These are phyloP conservation scores for Aspergillus neotritici DNA, from an alignment of 2,329 filamentous ascomycete genomes.

Conservation along the genomic window DNA sequence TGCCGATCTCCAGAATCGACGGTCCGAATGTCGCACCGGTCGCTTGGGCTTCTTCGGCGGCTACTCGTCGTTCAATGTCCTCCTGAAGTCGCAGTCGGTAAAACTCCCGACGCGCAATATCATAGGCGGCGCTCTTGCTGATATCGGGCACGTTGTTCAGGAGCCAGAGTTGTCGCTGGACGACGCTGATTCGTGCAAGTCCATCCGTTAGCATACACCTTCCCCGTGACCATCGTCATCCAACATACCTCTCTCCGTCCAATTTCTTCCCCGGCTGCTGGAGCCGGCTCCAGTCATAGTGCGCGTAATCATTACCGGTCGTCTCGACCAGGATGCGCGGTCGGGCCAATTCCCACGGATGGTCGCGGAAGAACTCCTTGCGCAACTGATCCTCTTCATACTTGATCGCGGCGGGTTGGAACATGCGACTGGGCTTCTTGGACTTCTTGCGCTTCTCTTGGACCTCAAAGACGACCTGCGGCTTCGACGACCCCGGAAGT, in stretches of 20 bases:
- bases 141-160: constrained; percentile 60
- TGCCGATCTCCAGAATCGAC: constrained; percentile 66
- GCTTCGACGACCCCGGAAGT: constrained; percentile 22
- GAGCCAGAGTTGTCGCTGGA: constrained; percentile 85
- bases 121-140: constrained; percentile 68
- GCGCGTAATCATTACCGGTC: constrained; percentile 73
- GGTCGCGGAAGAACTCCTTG: constrained; percentile 79
- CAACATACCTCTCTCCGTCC: constrained; percentile 72
- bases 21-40: constrained; percentile 87
- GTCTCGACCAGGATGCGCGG: constrained; percentile 79
- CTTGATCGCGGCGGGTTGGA: constrained; percentile 68
- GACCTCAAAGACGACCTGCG: constrained; percentile 33
- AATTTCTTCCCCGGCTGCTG: constrained; percentile 69
- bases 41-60: constrained; percentile 77
- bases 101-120: constrained; percentile 81
- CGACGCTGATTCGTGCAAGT: constrained; percentile 57
- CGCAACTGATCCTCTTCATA: constrained; percentile 83
- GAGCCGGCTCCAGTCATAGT: constrained; percentile 73
- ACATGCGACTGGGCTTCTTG: constrained; percentile 67
- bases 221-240: neutral
- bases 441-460: constrained; percentile 41
- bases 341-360: constrained; percentile 93
- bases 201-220: constrained; percentile 8
- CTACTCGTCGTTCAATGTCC: constrained; percentile 75
- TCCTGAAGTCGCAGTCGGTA: constrained; percentile 76